Evolutionary conservation across 345 rosid genomes (phyloP), one percentile per base, ranked within the genome.

Genomic region (Rhizophora apiculata): DNA sequence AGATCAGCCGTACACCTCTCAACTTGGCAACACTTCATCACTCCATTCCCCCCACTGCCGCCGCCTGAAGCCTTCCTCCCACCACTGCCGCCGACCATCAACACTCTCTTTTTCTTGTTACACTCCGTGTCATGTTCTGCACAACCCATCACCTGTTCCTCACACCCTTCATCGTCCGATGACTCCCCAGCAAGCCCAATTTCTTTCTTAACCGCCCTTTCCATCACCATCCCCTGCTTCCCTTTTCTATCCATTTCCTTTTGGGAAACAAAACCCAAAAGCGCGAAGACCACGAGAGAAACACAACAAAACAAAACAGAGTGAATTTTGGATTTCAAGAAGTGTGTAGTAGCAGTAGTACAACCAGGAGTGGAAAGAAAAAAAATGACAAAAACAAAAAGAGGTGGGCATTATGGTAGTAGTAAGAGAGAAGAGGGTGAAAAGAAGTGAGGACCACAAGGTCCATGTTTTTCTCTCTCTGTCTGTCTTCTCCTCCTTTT

Each of bases 1-100:
- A 89, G 68, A 82, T 88, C 91, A 71, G 77, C 77, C 48, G 55
- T 64, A 68, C 96, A 89, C 55, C 81, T 84, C 65, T 92, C 93
- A 27, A 74, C 90, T 73, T 88, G 96, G 55, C 96, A 92, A 66
- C 81, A 78, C 75, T 78, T 82, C 68, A 27, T 29, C 39, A 54
- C 77, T 49, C 79, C 82, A 52, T 82, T 67, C 21, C 77, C 65
- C 2, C 62, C 68, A 5, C 70, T 52, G 16, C 56, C 70, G 13
- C 78, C 79, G 26, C 67, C 68, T 2, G 70, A 62, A 0, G 66
- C 75, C 71, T 57, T 79, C 65, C 68, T 64, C 65, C 51, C 63
- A 8, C 71, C 68, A 37, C 68, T 36, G 7, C 22, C 32, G 24
- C 24, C 24, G 1, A 24, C 24, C 10, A 6, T 32, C n/a, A 54